Evolutionary conservation across 2,329 filamentous ascomycete species (phyloP).

Genomic region (Botrytis deweyae): DNA sequence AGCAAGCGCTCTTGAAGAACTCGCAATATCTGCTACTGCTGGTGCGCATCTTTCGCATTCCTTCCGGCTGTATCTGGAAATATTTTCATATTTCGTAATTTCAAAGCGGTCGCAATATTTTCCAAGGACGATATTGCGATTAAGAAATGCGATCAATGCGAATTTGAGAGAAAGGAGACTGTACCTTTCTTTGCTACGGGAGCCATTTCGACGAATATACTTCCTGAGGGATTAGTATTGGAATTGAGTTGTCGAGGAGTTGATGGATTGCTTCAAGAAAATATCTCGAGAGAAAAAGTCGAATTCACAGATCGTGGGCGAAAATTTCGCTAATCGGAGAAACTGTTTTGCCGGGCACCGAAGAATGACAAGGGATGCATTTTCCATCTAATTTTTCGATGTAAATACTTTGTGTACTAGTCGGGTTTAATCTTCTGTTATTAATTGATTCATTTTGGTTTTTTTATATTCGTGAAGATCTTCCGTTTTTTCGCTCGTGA

Average conservation of each 20-base stretch:
- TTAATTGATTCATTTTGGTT: not conserved
- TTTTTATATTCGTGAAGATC: not conserved
- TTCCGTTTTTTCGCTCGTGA: not conserved
- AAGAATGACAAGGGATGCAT: not conserved
- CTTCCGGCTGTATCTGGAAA: conserved; percentile 22
- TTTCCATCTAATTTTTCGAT: not conserved
- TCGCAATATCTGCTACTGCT: conserved; percentile 77
- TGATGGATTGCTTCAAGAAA: conserved; percentile 20
- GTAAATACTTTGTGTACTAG: not conserved
- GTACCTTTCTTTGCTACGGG: conserved; percentile 41
- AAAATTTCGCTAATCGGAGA: conserved; percentile 16
- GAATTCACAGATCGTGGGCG: conserved; percentile 18
- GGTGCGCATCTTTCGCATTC: conserved; percentile 35
- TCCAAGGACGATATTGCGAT: conserved; percentile 25
- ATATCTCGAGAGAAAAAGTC: not conserved
- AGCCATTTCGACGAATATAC: conserved; percentile 37
- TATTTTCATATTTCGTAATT: conserved; percentile 24
- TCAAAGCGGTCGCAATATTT: conserved; percentile 25
- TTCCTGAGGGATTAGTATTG: conserved; percentile 31
- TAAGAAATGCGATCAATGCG: conserved; percentile 20
- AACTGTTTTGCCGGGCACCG: not conserved
- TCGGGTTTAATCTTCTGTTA: not conserved
- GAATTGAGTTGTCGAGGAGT: conserved; percentile 25
- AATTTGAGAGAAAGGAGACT: conserved; percentile 30
- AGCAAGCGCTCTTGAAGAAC: conserved; percentile 72